Evolutionary conservation across 1,284 basidiomycete species (phyloP).

Genomic region (Fistulinella cinereoalba): DNA sequence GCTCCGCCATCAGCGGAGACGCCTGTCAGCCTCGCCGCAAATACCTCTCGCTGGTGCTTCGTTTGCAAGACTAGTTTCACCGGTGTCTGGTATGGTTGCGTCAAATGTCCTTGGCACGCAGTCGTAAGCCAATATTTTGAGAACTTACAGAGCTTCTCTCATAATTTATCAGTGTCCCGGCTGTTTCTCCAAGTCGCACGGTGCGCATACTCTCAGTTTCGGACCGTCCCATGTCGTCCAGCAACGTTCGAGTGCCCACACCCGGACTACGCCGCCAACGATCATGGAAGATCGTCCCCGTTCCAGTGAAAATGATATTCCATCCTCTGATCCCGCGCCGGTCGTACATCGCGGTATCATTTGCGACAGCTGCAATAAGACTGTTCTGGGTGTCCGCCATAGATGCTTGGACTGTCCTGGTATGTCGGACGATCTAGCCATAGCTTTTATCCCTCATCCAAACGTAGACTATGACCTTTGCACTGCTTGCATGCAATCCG

Average conservation of each 20-base stretch:
- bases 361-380: constrained; percentile 51
- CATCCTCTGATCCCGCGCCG: not conserved
- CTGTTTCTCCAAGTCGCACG: constrained; percentile 30
- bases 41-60: constrained; percentile 35
- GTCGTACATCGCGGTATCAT: constrained; percentile 21
- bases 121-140: constrained; percentile 38
- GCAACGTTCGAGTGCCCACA: constrained; percentile 7
- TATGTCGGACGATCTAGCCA: constrained; percentile 29
- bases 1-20: not conserved
- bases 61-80: constrained; percentile 38
- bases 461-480: constrained; percentile 69
- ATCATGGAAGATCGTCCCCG: not conserved
- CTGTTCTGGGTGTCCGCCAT: constrained; percentile 60
- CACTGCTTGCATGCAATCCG: constrained; percentile 48
- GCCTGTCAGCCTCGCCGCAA: not conserved
- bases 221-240: constrained; percentile 30
- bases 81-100: constrained; percentile 43
- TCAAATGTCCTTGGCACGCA: constrained; percentile 44
- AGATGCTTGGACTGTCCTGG: constrained; percentile 74
- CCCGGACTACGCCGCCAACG: constrained; percentile 4
- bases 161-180: constrained; percentile 22
- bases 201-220: constrained; percentile 30
- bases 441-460: constrained; percentile 1
- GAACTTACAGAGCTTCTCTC: constrained; percentile 9
- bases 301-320: too few relatives aligned